Evolutionary conservation across 495 filamentous ascomycete genomes (phyloP).

Genomic region (Cercophora newfieldiana): DNA sequence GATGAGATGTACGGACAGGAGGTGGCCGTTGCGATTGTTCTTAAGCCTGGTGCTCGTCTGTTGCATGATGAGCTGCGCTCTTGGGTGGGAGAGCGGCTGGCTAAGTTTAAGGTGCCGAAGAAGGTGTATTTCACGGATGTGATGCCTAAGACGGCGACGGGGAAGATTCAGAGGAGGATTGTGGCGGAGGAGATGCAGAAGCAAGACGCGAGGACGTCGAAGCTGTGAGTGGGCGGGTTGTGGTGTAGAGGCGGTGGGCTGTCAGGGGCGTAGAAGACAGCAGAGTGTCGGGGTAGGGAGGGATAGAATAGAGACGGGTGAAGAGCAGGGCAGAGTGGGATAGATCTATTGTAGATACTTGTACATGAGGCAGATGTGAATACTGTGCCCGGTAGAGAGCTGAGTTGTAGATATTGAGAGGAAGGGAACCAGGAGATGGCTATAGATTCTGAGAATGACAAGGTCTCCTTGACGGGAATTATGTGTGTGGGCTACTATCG

Average conservation of each 20-base stretch:
- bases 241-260: no score
- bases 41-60: slow-evolving; percentile 60
- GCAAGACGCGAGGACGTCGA: slow-evolving; percentile 42
- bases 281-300: no score
- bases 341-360: no score
- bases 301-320: no score
- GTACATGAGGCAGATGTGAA: no score
- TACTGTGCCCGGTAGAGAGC: no score
- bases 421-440: not conserved
- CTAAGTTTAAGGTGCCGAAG: slow-evolving; percentile 85
- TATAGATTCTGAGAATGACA: not conserved
- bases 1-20: slow-evolving; percentile 82
- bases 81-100: slow-evolving; percentile 66
- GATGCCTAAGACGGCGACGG: slow-evolving; percentile 90
- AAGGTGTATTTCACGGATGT: slow-evolving; percentile 77
- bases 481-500: not conserved
- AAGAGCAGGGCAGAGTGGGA: no score
- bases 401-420: slow-evolving; percentile 34
- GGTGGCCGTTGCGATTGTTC: slow-evolving; percentile 71
- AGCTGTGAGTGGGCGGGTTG: no score
- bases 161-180: slow-evolving; percentile 79
- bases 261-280: no score
- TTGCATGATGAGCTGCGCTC: slow-evolving; percentile 58
- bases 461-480: no score
- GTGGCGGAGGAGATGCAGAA: slow-evolving; percentile 79